These are phyloP conservation scores for Alternaria dauci DNA, from an alignment of 2,329 filamentous ascomycete genomes.

Conservation along the genomic window DNA sequence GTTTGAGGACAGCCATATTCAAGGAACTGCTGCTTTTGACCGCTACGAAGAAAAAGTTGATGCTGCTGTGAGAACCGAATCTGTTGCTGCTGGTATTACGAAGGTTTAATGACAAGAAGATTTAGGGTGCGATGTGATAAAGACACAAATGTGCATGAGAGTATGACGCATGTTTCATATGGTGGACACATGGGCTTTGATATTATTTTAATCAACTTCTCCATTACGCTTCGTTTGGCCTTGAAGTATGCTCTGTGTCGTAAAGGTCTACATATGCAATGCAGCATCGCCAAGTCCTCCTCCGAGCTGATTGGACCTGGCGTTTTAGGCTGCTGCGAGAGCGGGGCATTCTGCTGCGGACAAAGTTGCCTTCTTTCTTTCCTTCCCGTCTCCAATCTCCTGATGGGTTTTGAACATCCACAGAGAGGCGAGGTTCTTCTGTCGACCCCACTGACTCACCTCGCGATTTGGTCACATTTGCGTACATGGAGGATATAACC, in stretches of 20 bases:
- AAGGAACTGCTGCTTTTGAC: conserved; percentile 42
- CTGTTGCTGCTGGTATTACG: conserved; percentile 20
- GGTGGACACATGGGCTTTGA: not conserved
- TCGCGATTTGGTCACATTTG: not conserved
- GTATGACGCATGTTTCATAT: not conserved
- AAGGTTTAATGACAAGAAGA: conserved; percentile 14
- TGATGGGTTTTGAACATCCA: not conserved
- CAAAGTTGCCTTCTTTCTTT: not conserved
- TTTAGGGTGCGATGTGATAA: conserved; percentile 9
- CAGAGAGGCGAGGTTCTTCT: not conserved
- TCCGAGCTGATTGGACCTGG: conserved; percentile 19
- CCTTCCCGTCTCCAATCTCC: not conserved
- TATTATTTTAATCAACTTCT: not conserved
- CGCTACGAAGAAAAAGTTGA: conserved; percentile 49
- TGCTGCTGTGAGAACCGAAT: conserved; percentile 31
- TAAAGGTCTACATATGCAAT: not conserved
- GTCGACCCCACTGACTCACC: not conserved
- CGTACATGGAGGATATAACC: not conserved
- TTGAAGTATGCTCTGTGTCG: not conserved
- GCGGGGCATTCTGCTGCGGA: not conserved
- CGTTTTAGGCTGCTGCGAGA: not conserved
- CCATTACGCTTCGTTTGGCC: not conserved
- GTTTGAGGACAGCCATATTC: conserved; percentile 51
- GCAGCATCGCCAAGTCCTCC: conserved; percentile 41
- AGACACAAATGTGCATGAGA: not conserved